Evolutionary conservation across 2,329 filamentous ascomycete genomes (phyloP), one percentile per base, ranked within the genome.

Genomic region (Talaromyces rugulosus): DNA sequence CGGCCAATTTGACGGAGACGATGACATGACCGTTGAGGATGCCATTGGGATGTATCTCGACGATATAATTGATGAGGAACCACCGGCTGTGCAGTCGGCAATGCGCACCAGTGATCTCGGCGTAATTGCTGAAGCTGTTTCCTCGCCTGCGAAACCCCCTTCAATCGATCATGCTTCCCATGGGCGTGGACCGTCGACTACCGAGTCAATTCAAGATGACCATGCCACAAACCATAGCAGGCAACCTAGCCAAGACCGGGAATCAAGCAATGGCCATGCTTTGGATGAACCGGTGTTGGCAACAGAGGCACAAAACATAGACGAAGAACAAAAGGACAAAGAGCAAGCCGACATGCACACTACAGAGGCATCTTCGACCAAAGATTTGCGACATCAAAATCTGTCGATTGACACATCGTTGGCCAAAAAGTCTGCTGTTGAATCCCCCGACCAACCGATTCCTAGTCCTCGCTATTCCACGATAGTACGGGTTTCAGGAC

Each of bases 21-120:
- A 74, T 16, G 78, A 80, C 14, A 81, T 85, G 78, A 85, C 82
- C 63, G 83, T 86, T 4, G 84, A 87, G 64, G 85, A 87, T 71
- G 82, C 83, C 11, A 83, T 87, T 60, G 83, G 81, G 27, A 81
- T 87, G 76, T 88, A 88, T 71, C 81, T 81, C 59, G 81, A 84
- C 65, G 83, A 83, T 27, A 86, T 87, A 65, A 75, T 79, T 42
- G 80, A 82, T 64, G 74, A 77, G 64, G 74, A 76, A 58, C 72
- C 74, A 6, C 65, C 63, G 6, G 73, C 72, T 9, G 4, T 47
- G 3, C 56, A 58, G 18, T 40, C 59, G 23, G 33, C 33, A 23
- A 33, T 54, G 8, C 59, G 31, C 6, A 55, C 40, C 9, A 56
- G 50, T 27, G 62, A 61, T 28, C 36, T 63, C 9, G 47, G 54